Conservation (phyloP, 2,329 filamentous ascomycete genomes). For the Diaporthe batatas region DNA sequence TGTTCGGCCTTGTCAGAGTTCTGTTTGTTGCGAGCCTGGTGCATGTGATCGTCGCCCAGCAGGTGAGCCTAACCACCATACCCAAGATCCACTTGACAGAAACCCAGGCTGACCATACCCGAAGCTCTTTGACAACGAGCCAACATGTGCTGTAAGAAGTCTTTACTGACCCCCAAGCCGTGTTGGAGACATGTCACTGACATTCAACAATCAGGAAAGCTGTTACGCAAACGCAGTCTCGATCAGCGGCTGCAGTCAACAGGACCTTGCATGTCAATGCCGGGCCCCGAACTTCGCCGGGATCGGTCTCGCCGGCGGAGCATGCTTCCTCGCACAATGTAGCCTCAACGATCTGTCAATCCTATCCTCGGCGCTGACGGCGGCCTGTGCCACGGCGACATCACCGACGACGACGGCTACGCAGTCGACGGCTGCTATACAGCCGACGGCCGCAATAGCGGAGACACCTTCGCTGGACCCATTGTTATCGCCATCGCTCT, state of each 20-base stretch:
- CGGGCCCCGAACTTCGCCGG: not conserved
- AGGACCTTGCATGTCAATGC: constrained; percentile 26
- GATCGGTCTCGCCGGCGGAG: constrained; percentile 25
- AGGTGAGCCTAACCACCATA: constrained; percentile 14
- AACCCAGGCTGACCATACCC: constrained; percentile 16
- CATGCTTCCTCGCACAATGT: constrained; percentile 28
- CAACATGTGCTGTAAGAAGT: constrained; percentile 22
- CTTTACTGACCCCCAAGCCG: not conserved
- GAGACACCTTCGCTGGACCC: not conserved
- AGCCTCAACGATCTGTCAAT: constrained; percentile 10
- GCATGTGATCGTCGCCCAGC: constrained; percentile 21
- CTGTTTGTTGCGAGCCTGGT: constrained; percentile 5
- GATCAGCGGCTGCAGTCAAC: not conserved
- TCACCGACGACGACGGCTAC: not conserved
- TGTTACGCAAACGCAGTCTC: constrained; percentile 23
- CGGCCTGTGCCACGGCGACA: constrained; percentile 1
- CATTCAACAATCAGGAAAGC: not conserved
- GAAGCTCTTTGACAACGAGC: constrained; percentile 32
- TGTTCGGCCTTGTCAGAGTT: constrained; percentile 17
- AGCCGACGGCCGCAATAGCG: not conserved
- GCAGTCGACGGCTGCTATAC: not conserved
- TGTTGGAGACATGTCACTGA: not conserved
- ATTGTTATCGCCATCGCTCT: no score
- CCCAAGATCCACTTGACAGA: not conserved
- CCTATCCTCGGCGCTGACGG: constrained; percentile 19